A percentile compares a stretch with the other conserved stretches of the same genome.
These are phyloP conservation scores for Castanea mollissima DNA, from an alignment of 306 rosid species.

Conservation along the genomic window DNA sequence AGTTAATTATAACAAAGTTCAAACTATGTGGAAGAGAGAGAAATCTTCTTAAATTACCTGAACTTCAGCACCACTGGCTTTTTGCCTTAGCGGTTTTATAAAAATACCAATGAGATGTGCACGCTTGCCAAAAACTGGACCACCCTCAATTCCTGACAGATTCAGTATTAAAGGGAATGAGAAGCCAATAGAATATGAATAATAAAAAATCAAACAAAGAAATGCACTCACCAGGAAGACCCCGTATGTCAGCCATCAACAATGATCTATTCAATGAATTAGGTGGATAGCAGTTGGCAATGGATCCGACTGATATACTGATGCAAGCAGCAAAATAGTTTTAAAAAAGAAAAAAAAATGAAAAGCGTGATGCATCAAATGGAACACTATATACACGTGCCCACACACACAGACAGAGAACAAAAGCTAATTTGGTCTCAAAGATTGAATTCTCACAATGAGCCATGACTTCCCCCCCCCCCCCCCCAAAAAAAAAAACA, in stretches of 20 bases:
- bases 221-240: constrained; percentile 84
- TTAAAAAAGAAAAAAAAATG: too few relatives aligned
- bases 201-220: constrained; percentile 36
- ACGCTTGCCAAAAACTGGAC: constrained; percentile 75
- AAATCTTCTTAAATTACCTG: constrained; percentile 61
- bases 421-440: not conserved
- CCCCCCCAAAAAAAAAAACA: too few relatives aligned
- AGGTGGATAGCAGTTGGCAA: constrained; percentile 84
- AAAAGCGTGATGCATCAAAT: not conserved
- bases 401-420: not conserved
- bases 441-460: not conserved
- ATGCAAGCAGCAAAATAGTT: constrained; percentile 37
- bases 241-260: constrained; percentile 91
- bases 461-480: not conserved
- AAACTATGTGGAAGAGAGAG: constrained; percentile 22
- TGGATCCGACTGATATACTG: constrained; percentile 83
- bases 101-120: constrained; percentile 70
- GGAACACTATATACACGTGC: not conserved
- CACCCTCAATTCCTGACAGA: constrained; percentile 85
- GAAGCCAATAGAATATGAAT: constrained; percentile 35
- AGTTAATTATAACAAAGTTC: constrained; percentile 46
- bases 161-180: constrained; percentile 36
- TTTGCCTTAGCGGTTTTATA: constrained; percentile 83
- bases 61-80: constrained; percentile 74
- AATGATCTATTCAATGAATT: constrained; percentile 57